These are phyloP conservation scores for Scheffersomyces amazonensis DNA, from an alignment of 805 yeast genomes.

Conservation along the genomic window DNA sequence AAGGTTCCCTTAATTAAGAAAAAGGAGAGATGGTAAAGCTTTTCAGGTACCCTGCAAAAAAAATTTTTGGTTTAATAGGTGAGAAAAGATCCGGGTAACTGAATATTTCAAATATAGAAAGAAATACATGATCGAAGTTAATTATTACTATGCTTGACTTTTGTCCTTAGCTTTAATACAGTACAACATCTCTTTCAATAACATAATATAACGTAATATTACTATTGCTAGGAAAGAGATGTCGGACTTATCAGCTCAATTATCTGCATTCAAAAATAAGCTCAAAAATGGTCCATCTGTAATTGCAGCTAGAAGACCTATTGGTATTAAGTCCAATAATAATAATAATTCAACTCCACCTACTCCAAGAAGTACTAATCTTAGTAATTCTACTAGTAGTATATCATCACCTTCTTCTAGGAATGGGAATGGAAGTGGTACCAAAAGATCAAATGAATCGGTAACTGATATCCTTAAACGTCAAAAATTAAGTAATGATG, in stretches of 20 bases:
- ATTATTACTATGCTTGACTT: too few relatives aligned
- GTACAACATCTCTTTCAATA: not conserved
- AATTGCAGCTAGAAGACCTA: conserved; percentile 25
- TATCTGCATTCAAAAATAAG: conserved; percentile 44
- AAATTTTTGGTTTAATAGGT: too few relatives aligned
- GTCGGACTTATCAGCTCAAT: conserved; percentile 42
- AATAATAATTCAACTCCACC: conserved; percentile 9
- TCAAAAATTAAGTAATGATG: conserved; percentile 21
- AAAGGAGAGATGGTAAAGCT: not conserved
- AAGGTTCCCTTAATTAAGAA: not conserved
- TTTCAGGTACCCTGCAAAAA: too few relatives aligned
- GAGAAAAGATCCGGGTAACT: conserved; percentile 8
- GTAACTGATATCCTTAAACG: conserved; percentile 34
- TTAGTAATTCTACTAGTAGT: not conserved
- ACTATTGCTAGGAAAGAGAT: conserved; percentile 7
- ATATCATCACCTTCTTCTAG: not conserved
- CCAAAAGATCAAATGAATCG: conserved; percentile 19
- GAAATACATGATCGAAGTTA: too few relatives aligned
- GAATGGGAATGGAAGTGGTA: not conserved
- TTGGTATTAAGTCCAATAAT: conserved; percentile 15
- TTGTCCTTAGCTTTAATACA: not conserved
- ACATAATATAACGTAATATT: not conserved
- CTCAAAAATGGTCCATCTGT: conserved; percentile 45
- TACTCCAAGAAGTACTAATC: not conserved
- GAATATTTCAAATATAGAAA: too few relatives aligned